These are phyloP conservation scores for cucumber (Cucumis sativus) DNA, from an alignment of 306 rosid genomes.

Conservation along the genomic window DNA sequence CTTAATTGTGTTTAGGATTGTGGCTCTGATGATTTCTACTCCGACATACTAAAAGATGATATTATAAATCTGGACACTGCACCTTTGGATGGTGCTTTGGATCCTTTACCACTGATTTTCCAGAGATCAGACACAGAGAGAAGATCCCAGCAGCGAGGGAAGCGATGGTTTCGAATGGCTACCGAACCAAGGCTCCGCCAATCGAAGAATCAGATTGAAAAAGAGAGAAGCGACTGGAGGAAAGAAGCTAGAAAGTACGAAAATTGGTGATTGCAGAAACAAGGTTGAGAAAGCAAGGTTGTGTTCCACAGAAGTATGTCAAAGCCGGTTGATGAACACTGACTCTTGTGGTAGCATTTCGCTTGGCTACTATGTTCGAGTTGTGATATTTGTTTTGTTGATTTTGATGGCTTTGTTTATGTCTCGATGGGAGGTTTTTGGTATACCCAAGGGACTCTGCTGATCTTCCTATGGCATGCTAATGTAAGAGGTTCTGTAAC, in stretches of 20 bases:
- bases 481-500: background rate
- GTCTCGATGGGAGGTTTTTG: background rate
- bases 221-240: background rate
- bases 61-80: background rate
- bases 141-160: background rate
- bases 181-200: background rate
- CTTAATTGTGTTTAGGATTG: background rate
- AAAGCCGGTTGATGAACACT: background rate
- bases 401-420: background rate
- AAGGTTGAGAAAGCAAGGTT: background rate
- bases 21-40: constrained; percentile 1
- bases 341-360: background rate
- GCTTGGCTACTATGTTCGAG: background rate
- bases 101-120: background rate
- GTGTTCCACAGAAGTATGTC: background rate
- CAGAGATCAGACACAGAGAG: background rate
- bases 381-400: background rate
- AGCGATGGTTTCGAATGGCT: background rate
- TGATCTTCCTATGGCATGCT: background rate
- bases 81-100: background rate
- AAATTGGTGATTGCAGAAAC: background rate
- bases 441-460: background rate
- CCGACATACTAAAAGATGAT: constrained; percentile 7
- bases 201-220: constrained; percentile 7
- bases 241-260: background rate